Base-by-base conservation (phyloP, 2,329 filamentous ascomycete species). In the Rosellinia necatrix region DNA sequence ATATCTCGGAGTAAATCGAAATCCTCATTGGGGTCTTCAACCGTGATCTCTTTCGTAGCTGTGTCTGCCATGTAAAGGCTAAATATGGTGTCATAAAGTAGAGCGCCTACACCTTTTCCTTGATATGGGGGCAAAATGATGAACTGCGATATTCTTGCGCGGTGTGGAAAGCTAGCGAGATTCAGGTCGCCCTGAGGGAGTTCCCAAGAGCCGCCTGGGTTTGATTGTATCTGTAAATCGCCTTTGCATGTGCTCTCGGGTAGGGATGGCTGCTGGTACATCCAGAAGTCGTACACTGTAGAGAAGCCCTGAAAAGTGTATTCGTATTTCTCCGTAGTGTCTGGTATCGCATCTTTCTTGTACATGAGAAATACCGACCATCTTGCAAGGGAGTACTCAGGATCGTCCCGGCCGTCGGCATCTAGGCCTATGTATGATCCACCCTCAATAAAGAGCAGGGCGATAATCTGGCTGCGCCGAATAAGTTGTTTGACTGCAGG, bases 321-420 rank as follows among this genome's bases (percentile, higher is more conserved):
- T n/a, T 82, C 76, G 12, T 78, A 81, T 49, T 76, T 78, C 8
- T 73, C 75, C 9, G 79, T 72, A 1, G 73, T 66, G 3, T 70
- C 67, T 2, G 72, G 49, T 2, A 68, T 64, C 4, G 75, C 74
- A 58, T 82, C 82, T 69, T 88, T 88, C 65, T 88, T 83, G 72
- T 89, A 93, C 53, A 96, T 78, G 64, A 96, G 86, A 75, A 92
- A 97, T n/a, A 97, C 76, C 0, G 90, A 92, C 94, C 94, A 99
- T 66, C 93, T 84, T 58, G 92, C 84, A 17, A 88, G 74, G 0
- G 85, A 87, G 80, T 85, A 88, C 59, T 92, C 88, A 1, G 88
- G 82, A 49, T 89, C 81, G 34, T 92, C 85, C 2, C 78, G 73
- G 3, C 74, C 74, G 4, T 79, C 72, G 1, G 64, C 66, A 25